Percentiles rank a stretch among this genome's conserved stretches.
Conservation (phyloP, 768 basidiomycete species). For the Hygrocybe punicea region DNA sequence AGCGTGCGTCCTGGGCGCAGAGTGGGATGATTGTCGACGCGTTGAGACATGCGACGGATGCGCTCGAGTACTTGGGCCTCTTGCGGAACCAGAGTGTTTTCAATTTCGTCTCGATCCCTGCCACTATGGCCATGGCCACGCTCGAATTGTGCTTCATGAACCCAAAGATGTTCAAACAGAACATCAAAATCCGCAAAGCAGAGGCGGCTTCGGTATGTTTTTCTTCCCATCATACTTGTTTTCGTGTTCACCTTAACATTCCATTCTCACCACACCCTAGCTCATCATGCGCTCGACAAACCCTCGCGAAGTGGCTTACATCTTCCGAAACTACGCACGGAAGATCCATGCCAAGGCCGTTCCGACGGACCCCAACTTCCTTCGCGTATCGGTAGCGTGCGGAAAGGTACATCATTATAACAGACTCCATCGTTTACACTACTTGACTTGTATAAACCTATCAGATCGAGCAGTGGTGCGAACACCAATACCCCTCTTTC, state of each 20-base stretch:
- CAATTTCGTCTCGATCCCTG: slow-evolving; percentile 94
- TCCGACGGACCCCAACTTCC: slow-evolving; percentile 82
- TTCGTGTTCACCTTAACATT: background rate
- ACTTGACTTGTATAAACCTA: slow-evolving; percentile 11
- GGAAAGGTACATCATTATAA: slow-evolving; percentile 76
- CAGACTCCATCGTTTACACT: background rate
- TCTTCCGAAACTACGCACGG: slow-evolving; percentile 80
- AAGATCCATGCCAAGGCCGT: slow-evolving; percentile 77
- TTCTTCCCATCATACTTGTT: background rate
- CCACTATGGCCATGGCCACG: slow-evolving; percentile 94
- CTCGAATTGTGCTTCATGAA: slow-evolving; percentile 94
- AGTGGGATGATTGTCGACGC: slow-evolving; percentile 89
- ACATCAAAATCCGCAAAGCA: slow-evolving; percentile 94
- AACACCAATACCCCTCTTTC: slow-evolving; percentile 92
- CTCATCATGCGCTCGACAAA: slow-evolving; percentile 92
- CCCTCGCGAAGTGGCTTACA: slow-evolving; percentile 82
- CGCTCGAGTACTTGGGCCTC: slow-evolving; percentile 84
- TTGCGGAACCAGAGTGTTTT: slow-evolving; percentile 91
- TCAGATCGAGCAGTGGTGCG: slow-evolving; percentile 91
- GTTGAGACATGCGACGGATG: slow-evolving; percentile 76
- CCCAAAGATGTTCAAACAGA: slow-evolving; percentile 73
- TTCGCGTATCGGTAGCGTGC: slow-evolving; percentile 78
- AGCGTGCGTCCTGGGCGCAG: slow-evolving; percentile 75
- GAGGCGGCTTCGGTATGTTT: slow-evolving; percentile 72
- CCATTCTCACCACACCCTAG: too few relatives aligned